Evolutionary conservation across 495 filamentous ascomycete species (phyloP), one percentile per base, ranked within the genome.

Genomic region (Amorphotheca resinae): DNA sequence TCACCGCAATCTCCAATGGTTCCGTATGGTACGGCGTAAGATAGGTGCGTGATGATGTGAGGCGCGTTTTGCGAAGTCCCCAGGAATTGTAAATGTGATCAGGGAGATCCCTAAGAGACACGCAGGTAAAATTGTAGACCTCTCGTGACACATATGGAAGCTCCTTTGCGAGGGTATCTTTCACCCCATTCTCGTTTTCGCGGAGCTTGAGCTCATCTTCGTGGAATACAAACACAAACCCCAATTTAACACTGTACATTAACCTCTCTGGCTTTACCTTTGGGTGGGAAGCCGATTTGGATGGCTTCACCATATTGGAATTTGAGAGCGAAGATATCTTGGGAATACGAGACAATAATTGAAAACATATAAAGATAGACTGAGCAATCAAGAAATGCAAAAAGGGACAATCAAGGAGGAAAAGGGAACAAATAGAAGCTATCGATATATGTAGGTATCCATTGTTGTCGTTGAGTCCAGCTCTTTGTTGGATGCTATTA

Each of bases 141-240:
- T 25, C 36, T 46, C 35, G 37, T 12, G 6, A 3, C 3, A 5
- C 4, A 17, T 42, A 48, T 9, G 16, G 9, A 18, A 41, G 20
- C 12, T 37, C 16, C 14, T 50, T 50, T 18, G 20, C 1, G 20
- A 42, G 23, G 7, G 3, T 15, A 28, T 28, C 9, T 22, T 16
- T 22, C 9, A 25, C 8, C 15, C 16, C 20, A 25, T 28, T n/a
- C 7, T 18, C 1, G 26, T 7, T n/a, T 4, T 22, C 38, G 9
- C 9, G 20, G 4, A 45, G 22, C 1, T n/a, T 5, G 3, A 51
- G 18, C 18, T 42, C 15, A 32, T 17, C 20, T 14, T 46, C 33
- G 28, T 46, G 38, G 48, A 46, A 51, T 14, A 38, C 48, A 21
- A 43, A 51, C 4, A 51, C 26, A 17, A 51, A 42, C 22, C 46